Evolutionary conservation across 371 early-diverging fungal species (phyloP), one percentile per base, ranked within the genome.

Genomic region (Mucor mucedo): DNA sequence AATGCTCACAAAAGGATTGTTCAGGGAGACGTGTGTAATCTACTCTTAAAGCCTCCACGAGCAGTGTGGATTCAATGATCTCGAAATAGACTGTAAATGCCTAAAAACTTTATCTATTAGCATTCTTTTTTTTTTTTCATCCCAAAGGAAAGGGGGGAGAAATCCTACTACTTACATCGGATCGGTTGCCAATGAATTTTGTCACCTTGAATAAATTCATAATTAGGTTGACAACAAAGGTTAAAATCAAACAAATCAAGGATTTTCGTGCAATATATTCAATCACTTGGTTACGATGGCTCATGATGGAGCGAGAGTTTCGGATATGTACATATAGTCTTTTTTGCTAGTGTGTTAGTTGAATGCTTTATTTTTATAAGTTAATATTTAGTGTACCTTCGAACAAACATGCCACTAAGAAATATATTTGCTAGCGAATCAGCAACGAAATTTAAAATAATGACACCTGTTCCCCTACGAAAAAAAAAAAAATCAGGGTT

Each of bases 261-360:
- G 81, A 80, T 66, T 78, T 80, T 3, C 81, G 68, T 38, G 81
- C 81, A 62, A 80, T 76, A 30, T 78, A 64, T 50, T 78, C 81
- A 40, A 80, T 74, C 2, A 78, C 59, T 30, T 64, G 61, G 32
- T 74, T 78, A 27, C 69, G 66, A 27, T 75, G 71, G 39, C 74
- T 77, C 62, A 80, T 76, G 2, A 79, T 41, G 14, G 58, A 59
- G 27, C 68, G 65, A 39, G 77, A 70, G 8, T 44, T 59, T 35
- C 52, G 47, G 27, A 79, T 77, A 64, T 79, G 80, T 13, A 65
- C 59, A 49, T 77, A 77, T 1, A 79, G 64, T 56, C 79, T 78
- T 58, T 14, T 4, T 4, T 14, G 2, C 0, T 44, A 29, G 9
- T 52, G 1, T 38, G 28, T 32, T 38, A 41, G 21, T 21, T 21